Percentiles rank a stretch among this genome's conserved stretches.
Conservation (phyloP, 257 asterid species). For the Solanum pennellii region DNA sequence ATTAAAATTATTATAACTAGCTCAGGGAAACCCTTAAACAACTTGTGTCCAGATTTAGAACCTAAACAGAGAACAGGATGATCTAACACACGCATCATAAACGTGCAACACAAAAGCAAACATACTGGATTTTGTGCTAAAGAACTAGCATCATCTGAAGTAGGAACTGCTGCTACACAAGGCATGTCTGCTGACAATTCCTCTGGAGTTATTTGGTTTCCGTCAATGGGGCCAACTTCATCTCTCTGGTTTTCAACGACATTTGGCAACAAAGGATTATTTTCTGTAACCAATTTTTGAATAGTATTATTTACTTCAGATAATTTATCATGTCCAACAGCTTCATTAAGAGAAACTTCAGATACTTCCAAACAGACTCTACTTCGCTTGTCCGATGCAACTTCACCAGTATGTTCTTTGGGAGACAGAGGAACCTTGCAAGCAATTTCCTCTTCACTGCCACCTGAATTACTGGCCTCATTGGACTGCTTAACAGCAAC, state of each 20-base stretch:
- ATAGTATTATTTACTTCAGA: slow-evolving; percentile 9
- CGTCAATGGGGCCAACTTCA: slow-evolving; percentile 1
- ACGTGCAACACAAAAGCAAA: background rate
- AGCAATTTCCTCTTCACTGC: slow-evolving; percentile 4
- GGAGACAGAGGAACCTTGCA: slow-evolving; percentile 4
- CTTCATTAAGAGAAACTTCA: slow-evolving; percentile 3
- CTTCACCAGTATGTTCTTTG: slow-evolving; percentile 16
- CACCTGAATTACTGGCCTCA: slow-evolving; percentile 11
- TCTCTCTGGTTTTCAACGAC: slow-evolving; percentile 10
- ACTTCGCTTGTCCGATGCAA: slow-evolving; percentile 3
- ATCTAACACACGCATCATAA: background rate
- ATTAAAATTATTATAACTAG: background rate
- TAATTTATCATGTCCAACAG: background rate
- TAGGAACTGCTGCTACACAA: slow-evolving; percentile 1
- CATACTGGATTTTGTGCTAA: slow-evolving; percentile 26
- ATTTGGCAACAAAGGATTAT: background rate
- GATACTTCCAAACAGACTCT: slow-evolving; percentile 12
- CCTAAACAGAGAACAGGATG: background rate
- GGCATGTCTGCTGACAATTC: background rate
- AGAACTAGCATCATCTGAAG: slow-evolving; percentile 10
- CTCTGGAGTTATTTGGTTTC: background rate
- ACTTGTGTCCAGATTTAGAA: slow-evolving; percentile 2
- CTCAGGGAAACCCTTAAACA: background rate
- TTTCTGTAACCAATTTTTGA: slow-evolving; percentile 5
- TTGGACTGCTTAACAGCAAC: background rate